phyloP scores from a whole-genome alignment of 768 basidiomycete genomes.

The Baorangia bicolor region DNA sequence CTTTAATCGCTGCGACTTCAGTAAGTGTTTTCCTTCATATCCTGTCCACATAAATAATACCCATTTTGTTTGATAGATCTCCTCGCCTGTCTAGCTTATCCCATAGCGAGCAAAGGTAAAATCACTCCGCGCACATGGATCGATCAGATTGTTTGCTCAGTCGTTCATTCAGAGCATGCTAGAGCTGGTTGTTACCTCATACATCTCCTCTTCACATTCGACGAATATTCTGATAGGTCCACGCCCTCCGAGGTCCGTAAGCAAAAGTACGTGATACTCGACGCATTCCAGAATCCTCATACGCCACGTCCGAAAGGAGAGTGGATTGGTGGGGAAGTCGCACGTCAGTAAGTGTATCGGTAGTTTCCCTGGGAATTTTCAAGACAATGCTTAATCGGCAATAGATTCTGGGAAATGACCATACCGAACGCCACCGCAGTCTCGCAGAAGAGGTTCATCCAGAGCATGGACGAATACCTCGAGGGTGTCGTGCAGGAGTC shows the following conservation, averaged over 20 bases:
- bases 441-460: constrained; percentile 35
- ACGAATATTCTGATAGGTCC: constrained; percentile 49
- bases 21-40: not conserved
- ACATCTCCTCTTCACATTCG: constrained; percentile 49
- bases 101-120: constrained; percentile 11
- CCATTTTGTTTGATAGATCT: constrained; percentile 3
- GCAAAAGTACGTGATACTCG: constrained; percentile 22
- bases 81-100: constrained; percentile 5
- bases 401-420: constrained; percentile 18
- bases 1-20: constrained; percentile 10
- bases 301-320: constrained; percentile 12
- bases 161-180: constrained; percentile 11
- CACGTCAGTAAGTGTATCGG: constrained; percentile 14
- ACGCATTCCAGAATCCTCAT: constrained; percentile 16
- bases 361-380: no score
- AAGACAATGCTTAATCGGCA: not conserved
- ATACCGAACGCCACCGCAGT: constrained; percentile 1
- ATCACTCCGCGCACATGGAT: not conserved
- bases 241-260: constrained; percentile 29
- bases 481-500: constrained; percentile 43
- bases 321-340: constrained; percentile 19
- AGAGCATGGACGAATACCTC: constrained; percentile 36
- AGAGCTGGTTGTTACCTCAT: constrained; percentile 49
- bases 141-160: not conserved
- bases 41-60: no score